These are phyloP conservation scores for Zymoseptoria pseudotritici DNA, from an alignment of 2,329 filamentous ascomycete genomes.

Conservation along the genomic window DNA sequence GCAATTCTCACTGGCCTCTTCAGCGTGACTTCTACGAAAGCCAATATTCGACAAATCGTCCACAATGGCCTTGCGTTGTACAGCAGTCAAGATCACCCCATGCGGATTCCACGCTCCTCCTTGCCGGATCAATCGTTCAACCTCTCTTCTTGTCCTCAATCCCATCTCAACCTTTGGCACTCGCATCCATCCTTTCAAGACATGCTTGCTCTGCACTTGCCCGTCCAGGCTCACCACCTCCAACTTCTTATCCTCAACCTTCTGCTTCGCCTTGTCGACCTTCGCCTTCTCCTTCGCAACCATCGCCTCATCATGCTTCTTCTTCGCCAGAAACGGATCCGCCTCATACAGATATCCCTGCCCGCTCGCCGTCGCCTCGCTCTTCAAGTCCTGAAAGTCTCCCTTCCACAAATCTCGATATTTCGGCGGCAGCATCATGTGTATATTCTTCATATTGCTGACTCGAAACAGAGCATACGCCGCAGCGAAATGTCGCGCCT, in stretches of 20 bases:
- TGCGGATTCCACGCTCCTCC: conserved; percentile 85
- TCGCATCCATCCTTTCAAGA: conserved; percentile 64
- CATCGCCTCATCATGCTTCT: conserved; percentile 72
- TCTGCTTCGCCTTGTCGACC: conserved; percentile 56
- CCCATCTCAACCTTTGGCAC: conserved; percentile 93
- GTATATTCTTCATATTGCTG: conserved; percentile 90
- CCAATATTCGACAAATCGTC: conserved; percentile 69
- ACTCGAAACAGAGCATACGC: conserved; percentile 87
- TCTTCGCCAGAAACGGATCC: conserved; percentile 78
- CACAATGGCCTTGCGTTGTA: conserved; percentile 54
- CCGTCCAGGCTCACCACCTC: conserved; percentile 41
- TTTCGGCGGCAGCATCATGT: conserved; percentile 85
- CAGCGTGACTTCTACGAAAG: conserved; percentile 80
- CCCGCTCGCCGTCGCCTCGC: conserved; percentile 67
- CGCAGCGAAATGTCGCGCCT: conserved; percentile 88
- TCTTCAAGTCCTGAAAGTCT: conserved; percentile 75
- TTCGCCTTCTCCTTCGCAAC: conserved; percentile 71
- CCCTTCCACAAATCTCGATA: conserved; percentile 87
- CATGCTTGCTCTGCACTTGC: conserved; percentile 31
- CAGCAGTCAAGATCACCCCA: conserved; percentile 55
- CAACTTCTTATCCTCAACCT: conserved; percentile 49
- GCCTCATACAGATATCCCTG: conserved; percentile 88
- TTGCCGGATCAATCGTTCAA: conserved; percentile 71
- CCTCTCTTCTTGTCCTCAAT: conserved; percentile 64
- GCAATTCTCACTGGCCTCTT: conserved; percentile 80